Base-by-base conservation (phyloP, 192 early-diverging fungal genomes). In the Dissophora ornata region DNA sequence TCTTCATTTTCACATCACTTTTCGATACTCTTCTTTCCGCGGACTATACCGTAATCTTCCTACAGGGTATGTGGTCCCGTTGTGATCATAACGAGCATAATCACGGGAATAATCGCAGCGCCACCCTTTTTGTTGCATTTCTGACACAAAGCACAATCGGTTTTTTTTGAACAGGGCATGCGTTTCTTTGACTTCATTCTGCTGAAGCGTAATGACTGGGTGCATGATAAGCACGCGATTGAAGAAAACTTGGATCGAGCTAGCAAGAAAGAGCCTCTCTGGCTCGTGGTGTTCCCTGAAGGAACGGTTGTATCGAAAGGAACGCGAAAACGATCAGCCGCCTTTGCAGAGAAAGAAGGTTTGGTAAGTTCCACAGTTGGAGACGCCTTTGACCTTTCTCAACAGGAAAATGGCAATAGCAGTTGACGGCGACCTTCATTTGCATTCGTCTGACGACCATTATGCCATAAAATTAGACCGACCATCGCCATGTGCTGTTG, bases 231-330 rank as follows among this genome's bases (percentile, higher is more conserved):
- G 57, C 75, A 79, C 18, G 85, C 80, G 13, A 87, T 94, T 67
- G 57, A 78, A 38, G 62, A 82, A 4, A 91, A 90, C 47, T 79
- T 92, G 65, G 74, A 71, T 34, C 88, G 87, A 15, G 80, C 90
- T 55, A 68, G 78, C 12, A 80, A 79, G 10, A 80, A 89, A 33
- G 80, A 88, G 25, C 95, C 95, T 18, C 81, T 95, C 41, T 96
- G 94, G 96, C 87, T 99, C 25, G 83, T 97, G 19, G 87, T 99
- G 21, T 99, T 96, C 82, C 97, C 97, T 0, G 97, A 99, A 81
- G 97, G 97, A 57, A 99, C 97, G 16, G 89, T 96, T 13, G 86
- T 95, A 30, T 94, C 94, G 34, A 75, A 88, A 24, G 86, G 88
- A 53, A 94, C 92, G 45, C 86, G 88, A 7, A 83, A 80, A 52